Evolutionary conservation across 2,329 filamentous ascomycete species (phyloP).

Genomic region (Blastomyces silverae): DNA sequence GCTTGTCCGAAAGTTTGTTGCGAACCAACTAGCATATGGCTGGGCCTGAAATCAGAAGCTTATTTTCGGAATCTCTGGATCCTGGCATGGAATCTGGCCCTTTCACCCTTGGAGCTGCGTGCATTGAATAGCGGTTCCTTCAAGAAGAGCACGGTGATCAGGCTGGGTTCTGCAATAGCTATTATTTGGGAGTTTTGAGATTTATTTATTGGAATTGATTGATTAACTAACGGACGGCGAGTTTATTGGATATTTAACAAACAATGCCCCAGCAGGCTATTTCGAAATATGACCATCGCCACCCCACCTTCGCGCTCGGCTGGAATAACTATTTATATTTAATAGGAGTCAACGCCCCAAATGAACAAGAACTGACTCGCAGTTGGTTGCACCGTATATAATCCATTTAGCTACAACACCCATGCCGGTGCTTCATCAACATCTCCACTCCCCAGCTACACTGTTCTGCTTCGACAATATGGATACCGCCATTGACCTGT

Average conservation of each 20-base stretch:
- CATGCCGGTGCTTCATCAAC: background rate
- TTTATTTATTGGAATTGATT: too few relatives aligned
- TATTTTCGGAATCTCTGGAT: background rate
- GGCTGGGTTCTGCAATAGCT: too few relatives aligned
- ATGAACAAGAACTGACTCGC: background rate
- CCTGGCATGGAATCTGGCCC: too few relatives aligned
- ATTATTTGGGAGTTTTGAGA: too few relatives aligned
- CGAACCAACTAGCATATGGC: background rate
- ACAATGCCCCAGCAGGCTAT: background rate
- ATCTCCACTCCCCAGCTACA: background rate
- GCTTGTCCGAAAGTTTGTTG: background rate
- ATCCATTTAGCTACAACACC: background rate
- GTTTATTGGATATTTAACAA: background rate
- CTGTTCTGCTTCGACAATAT: constrained; percentile 46
- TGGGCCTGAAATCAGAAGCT: background rate
- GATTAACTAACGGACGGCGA: background rate
- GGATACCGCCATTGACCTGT: constrained; percentile 86
- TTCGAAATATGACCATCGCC: background rate
- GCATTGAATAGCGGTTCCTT: too few relatives aligned
- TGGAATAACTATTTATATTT: background rate
- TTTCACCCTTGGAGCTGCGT: too few relatives aligned
- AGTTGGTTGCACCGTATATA: background rate
- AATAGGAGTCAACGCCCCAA: background rate
- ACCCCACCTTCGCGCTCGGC: background rate
- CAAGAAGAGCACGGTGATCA: too few relatives aligned